A percentile compares a stretch with the other conserved stretches of the same genome.
Evolutionary conservation across 2,329 filamentous ascomycete species (phyloP).

Genomic region (Thielaviopsis euricoi): DNA sequence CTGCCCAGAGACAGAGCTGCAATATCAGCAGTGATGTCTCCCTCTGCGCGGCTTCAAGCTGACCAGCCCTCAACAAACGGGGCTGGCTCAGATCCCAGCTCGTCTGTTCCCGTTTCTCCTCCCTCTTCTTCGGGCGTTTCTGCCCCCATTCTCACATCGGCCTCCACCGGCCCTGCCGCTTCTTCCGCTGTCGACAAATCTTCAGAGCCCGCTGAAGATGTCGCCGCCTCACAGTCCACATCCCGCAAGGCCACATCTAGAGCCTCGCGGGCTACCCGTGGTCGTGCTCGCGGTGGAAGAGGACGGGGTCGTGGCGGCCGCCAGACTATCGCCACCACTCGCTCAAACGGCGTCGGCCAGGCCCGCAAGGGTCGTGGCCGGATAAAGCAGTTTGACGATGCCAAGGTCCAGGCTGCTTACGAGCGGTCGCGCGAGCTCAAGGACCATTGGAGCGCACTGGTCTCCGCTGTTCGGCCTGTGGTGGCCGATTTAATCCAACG

Average conservation of each 20-base stretch:
- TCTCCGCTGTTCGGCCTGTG: slow-evolving; percentile 44
- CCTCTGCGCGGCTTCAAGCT: background rate
- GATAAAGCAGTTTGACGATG: slow-evolving; percentile 38
- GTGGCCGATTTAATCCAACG: slow-evolving; percentile 49
- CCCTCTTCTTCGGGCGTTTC: too few relatives aligned
- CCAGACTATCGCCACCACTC: slow-evolving; percentile 11
- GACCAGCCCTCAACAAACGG: slow-evolving; percentile 17
- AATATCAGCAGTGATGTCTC: background rate
- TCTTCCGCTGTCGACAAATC: background rate
- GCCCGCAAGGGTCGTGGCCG: slow-evolving; percentile 25
- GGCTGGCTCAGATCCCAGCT: background rate
- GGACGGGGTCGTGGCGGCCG: slow-evolving; percentile 17
- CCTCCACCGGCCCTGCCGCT: background rate
- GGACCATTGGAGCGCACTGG: slow-evolving; percentile 45
- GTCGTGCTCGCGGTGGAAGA: slow-evolving; percentile 10
- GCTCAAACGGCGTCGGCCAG: slow-evolving; percentile 14
- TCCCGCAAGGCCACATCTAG: slow-evolving; percentile 14
- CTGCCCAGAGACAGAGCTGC: background rate
- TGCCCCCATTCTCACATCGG: too few relatives aligned
- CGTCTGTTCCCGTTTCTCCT: slow-evolving; percentile 1
- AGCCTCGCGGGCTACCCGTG: slow-evolving; percentile 19
- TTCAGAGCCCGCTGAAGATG: background rate
- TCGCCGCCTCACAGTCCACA: background rate
- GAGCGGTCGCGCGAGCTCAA: slow-evolving; percentile 52
- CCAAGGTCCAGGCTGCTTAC: slow-evolving; percentile 38